These are phyloP conservation scores for Nicotiana paniculata DNA, from an alignment of 257 asterid genomes.

Conservation along the genomic window DNA sequence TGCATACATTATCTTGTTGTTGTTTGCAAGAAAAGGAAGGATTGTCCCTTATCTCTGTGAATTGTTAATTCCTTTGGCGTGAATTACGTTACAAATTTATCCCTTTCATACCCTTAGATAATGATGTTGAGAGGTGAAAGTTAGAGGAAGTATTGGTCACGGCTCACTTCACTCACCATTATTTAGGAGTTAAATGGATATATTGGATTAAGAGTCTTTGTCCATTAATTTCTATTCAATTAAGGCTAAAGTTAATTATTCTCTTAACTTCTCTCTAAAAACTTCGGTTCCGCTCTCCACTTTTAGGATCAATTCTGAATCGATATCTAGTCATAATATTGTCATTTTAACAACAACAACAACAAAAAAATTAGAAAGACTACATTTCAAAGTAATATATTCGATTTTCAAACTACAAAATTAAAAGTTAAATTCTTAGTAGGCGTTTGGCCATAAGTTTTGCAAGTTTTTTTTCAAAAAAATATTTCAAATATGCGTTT, in stretches of 20 bases:
- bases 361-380: too few species aligned
- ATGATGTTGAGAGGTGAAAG: background rate
- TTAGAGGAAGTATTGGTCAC: background rate
- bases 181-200: background rate
- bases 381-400: too few species aligned
- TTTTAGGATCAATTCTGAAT: background rate
- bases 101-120: background rate
- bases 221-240: background rate
- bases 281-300: background rate
- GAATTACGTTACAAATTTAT: background rate
- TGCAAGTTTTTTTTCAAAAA: too few species aligned
- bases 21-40: background rate
- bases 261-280: too few species aligned
- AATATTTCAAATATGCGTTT: too few species aligned
- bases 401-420: too few species aligned
- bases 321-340: too few species aligned
- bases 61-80: background rate
- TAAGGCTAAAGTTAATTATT: background rate
- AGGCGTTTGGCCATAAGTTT: too few species aligned
- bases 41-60: background rate
- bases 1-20: background rate
- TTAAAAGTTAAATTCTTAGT: too few species aligned
- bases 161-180: background rate
- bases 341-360: too few species aligned
- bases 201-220: background rate